phyloP scores from a whole-genome alignment of 1,284 basidiomycete genomes.

The Papiliotrema nemorosa region DNA sequence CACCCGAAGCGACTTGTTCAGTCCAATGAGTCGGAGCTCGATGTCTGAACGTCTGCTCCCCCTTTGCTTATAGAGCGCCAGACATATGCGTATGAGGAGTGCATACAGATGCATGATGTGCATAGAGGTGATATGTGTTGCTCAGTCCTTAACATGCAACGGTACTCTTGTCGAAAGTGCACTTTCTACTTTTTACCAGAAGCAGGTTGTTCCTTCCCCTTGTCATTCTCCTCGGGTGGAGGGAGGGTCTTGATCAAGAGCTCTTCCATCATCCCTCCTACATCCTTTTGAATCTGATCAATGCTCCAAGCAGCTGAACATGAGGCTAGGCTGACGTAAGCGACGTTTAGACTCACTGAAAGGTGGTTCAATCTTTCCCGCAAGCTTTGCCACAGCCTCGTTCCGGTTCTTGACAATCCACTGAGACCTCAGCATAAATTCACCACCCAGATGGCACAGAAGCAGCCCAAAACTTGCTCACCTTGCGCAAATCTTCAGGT shows the following conservation, averaged over 20 bases:
- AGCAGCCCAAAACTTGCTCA: slow-evolving; percentile 8
- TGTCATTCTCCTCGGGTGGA: slow-evolving; percentile 11
- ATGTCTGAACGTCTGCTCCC: neutral
- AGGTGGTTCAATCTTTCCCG: slow-evolving; percentile 31
- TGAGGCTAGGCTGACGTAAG: neutral
- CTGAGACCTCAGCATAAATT: slow-evolving; percentile 5
- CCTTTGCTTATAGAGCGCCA: too few species aligned
- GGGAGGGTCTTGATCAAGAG: slow-evolving; percentile 26
- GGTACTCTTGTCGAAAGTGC: neutral
- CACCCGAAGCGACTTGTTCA: slow-evolving; percentile 18
- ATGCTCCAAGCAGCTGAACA: slow-evolving; percentile 19
- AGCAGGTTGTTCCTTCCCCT: slow-evolving; percentile 4
- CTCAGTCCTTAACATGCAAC: neutral
- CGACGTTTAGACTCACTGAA: slow-evolving; percentile 26
- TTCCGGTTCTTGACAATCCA: slow-evolving; percentile 25
- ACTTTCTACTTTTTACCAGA: slow-evolving; percentile 1
- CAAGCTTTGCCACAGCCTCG: slow-evolving; percentile 16
- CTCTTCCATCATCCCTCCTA: slow-evolving; percentile 32
- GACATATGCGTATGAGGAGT: too few species aligned
- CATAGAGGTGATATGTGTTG: too few species aligned
- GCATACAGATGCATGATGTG: too few species aligned
- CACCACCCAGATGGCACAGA: neutral
- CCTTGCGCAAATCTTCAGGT: slow-evolving; percentile 24
- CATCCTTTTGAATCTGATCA: slow-evolving; percentile 32
- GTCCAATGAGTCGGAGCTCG: too few species aligned